These are phyloP conservation scores for Suhomyces yuchorum DNA, from an alignment of 1,139 yeast genomes.

Conservation along the genomic window DNA sequence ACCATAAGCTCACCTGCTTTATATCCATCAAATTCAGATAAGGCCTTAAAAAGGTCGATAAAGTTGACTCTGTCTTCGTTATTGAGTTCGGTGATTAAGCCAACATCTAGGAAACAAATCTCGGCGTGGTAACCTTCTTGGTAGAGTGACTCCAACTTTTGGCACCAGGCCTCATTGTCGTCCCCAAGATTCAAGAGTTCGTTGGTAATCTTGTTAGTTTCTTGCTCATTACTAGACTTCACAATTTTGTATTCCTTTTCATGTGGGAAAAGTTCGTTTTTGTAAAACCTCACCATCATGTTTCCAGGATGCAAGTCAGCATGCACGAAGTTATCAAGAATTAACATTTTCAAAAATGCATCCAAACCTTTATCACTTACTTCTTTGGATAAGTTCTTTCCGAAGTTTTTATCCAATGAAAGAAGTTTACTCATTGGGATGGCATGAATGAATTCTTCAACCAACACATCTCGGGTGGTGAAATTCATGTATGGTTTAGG, in stretches of 20 bases:
- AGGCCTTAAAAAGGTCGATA: slow-evolving; percentile 82
- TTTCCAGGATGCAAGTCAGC: slow-evolving; percentile 98
- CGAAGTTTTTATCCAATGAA: slow-evolving; percentile 42
- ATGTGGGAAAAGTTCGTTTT: slow-evolving; percentile 47
- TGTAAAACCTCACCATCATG: slow-evolving; percentile 77
- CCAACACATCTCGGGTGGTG: slow-evolving; percentile 72
- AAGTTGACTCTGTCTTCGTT: slow-evolving; percentile 78
- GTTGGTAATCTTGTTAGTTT: slow-evolving; percentile 50
- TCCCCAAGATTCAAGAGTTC: slow-evolving; percentile 44
- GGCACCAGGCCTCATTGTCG: slow-evolving; percentile 50
- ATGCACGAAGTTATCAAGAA: slow-evolving; percentile 89
- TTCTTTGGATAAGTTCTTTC: slow-evolving; percentile 64
- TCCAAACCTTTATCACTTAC: slow-evolving; percentile 88
- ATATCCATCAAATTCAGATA: slow-evolving; percentile 92
- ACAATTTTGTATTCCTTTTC: slow-evolving; percentile 52
- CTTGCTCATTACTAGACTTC: slow-evolving; percentile 46
- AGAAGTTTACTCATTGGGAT: slow-evolving; percentile 76
- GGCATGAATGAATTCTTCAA: slow-evolving; percentile 85
- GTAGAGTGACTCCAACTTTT: slow-evolving; percentile 51
- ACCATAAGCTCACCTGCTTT: slow-evolving; percentile 94
- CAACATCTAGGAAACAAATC: slow-evolving; percentile 89
- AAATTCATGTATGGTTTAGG: slow-evolving; percentile 73
- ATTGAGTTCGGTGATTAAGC: slow-evolving; percentile 87
- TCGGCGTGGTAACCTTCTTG: slow-evolving; percentile 78
- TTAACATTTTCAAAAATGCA: slow-evolving; percentile 88